Evolutionary conservation across 2,329 filamentous ascomycete species (phyloP).

Genomic region (Clonostachys sp.): DNA sequence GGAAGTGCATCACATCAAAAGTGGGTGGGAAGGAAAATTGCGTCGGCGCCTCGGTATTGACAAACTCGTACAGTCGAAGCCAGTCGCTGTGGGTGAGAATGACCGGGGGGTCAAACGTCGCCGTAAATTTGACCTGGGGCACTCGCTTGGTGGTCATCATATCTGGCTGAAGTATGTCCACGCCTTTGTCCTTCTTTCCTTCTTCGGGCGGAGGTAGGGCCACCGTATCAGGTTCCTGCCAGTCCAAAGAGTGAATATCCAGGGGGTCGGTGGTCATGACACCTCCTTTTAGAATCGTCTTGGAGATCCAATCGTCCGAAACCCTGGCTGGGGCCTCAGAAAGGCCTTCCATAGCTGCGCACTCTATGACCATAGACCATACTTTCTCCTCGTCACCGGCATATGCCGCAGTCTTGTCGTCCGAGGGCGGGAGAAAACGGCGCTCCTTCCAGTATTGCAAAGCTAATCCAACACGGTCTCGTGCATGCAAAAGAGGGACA

Average conservation of each 20-base stretch:
- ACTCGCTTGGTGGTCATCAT: constrained; percentile 43
- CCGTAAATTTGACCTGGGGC: constrained; percentile 70
- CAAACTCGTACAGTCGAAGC: constrained; percentile 54
- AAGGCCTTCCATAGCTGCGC: constrained; percentile 41
- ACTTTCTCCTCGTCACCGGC: constrained; percentile 40
- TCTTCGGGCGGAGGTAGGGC: constrained; percentile 44
- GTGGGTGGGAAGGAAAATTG: constrained; percentile 37
- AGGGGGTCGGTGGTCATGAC: constrained; percentile 30
- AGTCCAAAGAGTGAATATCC: constrained; percentile 51
- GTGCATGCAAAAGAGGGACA: constrained; percentile 65
- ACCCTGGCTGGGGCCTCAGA: constrained; percentile 60
- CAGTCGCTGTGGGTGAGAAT: constrained; percentile 63
- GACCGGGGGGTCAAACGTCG: constrained; percentile 69
- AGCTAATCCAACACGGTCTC: constrained; percentile 62
- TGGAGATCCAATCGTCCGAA: constrained; percentile 70
- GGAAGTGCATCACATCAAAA: constrained; percentile 55
- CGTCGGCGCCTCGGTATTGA: constrained; percentile 36
- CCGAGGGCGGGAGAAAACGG: constrained; percentile 36
- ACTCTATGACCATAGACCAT: constrained; percentile 67
- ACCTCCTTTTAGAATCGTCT: constrained; percentile 55
- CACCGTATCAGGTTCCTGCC: constrained; percentile 67
- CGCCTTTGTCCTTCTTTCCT: constrained; percentile 37
- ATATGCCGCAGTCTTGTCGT: constrained; percentile 26
- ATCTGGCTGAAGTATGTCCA: constrained; percentile 46
- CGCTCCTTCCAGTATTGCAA: constrained; percentile 75